Conservation (phyloP, 164 flowering plant genomes). For the Litsea cubeba region DNA sequence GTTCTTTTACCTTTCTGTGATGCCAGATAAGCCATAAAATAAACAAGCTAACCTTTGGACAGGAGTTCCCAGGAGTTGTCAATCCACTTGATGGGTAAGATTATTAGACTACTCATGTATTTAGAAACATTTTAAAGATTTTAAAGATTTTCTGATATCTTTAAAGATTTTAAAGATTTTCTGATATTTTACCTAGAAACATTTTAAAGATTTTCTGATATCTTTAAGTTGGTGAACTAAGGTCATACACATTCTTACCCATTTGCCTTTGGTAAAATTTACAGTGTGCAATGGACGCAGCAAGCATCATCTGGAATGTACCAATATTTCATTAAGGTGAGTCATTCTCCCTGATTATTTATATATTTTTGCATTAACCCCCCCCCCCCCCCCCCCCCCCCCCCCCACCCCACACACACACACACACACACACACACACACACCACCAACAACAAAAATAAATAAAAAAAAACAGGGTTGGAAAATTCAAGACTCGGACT, state of each 20-base stretch:
- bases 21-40: constrained; percentile 67
- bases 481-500: too few species aligned
- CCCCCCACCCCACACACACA: too few species aligned
- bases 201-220: background rate
- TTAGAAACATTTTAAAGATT: background rate
- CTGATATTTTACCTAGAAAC: background rate
- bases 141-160: background rate
- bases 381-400: too few species aligned
- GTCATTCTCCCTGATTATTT: constrained; percentile 6
- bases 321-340: constrained; percentile 81
- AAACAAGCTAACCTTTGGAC: constrained; percentile 58
- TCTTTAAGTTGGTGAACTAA: background rate
- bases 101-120: background rate
- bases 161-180: background rate
- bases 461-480: too few species aligned
- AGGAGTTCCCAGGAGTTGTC: constrained; percentile 56
- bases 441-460: too few species aligned
- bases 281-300: constrained; percentile 65
- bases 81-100: constrained; percentile 82
- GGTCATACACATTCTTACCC: background rate
- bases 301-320: constrained; percentile 53
- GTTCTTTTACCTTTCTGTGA: constrained; percentile 1
- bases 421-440: too few species aligned
- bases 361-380: background rate
- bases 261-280: constrained; percentile 9